Evolutionary conservation across 352 stramenopile species (phyloP).

Genomic region (Globisporangium camurandrum): DNA sequence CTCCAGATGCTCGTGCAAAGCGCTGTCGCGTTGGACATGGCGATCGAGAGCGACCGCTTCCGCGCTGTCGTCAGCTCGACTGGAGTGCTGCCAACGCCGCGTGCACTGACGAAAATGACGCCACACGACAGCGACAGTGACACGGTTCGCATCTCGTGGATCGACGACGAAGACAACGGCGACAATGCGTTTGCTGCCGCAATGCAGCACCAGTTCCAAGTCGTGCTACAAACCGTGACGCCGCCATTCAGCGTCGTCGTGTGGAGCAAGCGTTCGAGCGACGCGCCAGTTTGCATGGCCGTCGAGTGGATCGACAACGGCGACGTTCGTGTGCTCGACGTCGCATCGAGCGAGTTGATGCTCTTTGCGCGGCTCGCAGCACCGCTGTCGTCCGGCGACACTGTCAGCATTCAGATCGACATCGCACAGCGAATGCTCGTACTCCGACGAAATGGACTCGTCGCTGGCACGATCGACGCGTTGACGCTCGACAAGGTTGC

Average conservation of each 20-base stretch:
- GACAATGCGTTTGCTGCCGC: no score
- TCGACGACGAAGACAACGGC: background rate
- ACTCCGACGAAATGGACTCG: constrained; percentile 34
- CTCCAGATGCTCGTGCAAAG: constrained; percentile 56
- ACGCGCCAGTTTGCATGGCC: background rate
- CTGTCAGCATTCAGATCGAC: constrained; percentile 35
- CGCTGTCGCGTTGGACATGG: constrained; percentile 44
- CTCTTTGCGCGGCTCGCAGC: constrained; percentile 12
- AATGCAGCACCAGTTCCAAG: constrained; percentile 8
- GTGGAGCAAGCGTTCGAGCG: background rate
- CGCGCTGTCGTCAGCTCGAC: background rate
- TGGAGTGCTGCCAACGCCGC: background rate
- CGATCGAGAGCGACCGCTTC: constrained; percentile 29
- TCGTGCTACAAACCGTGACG: constrained; percentile 15
- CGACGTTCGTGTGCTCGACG: constrained; percentile 8
- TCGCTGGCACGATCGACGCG: constrained; percentile 9
- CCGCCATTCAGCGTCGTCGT: constrained; percentile 16
- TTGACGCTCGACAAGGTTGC: background rate
- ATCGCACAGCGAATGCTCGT: constrained; percentile 17
- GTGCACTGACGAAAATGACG: background rate
- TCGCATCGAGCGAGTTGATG: constrained; percentile 5
- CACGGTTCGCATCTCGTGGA: constrained; percentile 6
- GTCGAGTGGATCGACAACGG: constrained; percentile 23
- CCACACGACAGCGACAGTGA: background rate
- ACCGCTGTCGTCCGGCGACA: constrained; percentile 30